Evolutionary conservation across 345 rosid species (phyloP), one percentile per base, ranked within the genome.

Genomic region (Pistacia integerrima): DNA sequence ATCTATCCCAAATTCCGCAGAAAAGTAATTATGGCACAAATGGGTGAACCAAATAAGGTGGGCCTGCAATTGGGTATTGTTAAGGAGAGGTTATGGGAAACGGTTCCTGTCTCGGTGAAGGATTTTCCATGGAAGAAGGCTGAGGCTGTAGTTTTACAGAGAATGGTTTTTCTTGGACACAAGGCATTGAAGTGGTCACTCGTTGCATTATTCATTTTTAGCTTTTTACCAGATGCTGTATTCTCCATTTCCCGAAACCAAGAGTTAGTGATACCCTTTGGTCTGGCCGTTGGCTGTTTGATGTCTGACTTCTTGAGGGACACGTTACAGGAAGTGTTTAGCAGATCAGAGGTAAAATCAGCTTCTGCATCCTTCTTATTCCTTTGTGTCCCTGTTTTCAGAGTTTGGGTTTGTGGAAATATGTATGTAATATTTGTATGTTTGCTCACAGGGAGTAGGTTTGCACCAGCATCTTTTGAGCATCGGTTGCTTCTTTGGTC

Each of bases 61-160:
- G 80, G 77, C 41, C 28, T 62, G 59, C 76, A 85, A 71, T 33
- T 82, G 44, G 22, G 17, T 70, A 60, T 68, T 11, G 72, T 55
- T 8, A 80, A 46, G 64, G 84, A 84, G 52, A 87, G 76, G 61
- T 33, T 85, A 74, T 74, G 78, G 87, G 83, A 81, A 61, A 74
- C 76, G 12, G 72, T 78, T 56, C 87, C 83, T 1, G 28, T 49
- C 3, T 56, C 85, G 0, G 79, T 81, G 60, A 87, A 83, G 71
- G 74, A 82, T 54, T 86, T 86, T 48, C 88, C 87, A 9, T 87
- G 88, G 91, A 74, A 74, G 69, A 66, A 86, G 78, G 87, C 87
- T 0, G 78, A 76, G 65, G 70, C 69, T 58, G n/a, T 55, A 52
- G 20, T 86, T 48, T 61, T 78, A 11, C 57, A 83, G 76, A 70